Base-by-base conservation (phyloP, 495 filamentous ascomycete genomes). In the Penicillium cosmopolitanum region DNA sequence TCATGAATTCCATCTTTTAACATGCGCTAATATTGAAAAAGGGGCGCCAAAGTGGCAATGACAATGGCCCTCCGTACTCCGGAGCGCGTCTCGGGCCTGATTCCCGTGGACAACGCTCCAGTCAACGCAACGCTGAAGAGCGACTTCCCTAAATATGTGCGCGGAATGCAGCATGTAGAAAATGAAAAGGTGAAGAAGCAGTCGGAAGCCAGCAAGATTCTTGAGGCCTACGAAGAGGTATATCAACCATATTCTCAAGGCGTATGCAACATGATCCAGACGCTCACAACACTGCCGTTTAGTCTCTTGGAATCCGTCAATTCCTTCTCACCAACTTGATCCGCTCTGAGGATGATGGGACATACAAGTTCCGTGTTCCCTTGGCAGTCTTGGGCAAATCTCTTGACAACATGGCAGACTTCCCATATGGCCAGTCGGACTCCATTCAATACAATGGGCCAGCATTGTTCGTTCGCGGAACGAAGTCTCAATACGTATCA, bases 1-100 rank as follows among this genome's bases (percentile, higher is more conserved):
- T 18, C 11, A 35, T 0, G 11, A 13, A 10, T 47, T 34, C 16
- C 2, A 16, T 18, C 2, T 21, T 33, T 2, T 31, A 19, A 11
- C 3, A 34, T 52, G 51, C 19, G 11, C 40, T 59, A 34, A 31
- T 34, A 9, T 18, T 31, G 35, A 21, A 11, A 3, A 44, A 93
- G 90, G 90, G 96, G 96, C 52, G 95, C 95, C 38, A 98, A 98
- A 81, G 86, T 89, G 3, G 94, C 91, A 53, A 97, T 98, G 94
- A 82, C 90, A 0, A 81, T 98, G 35, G 89, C 92, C 33, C 84
- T 98, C 15, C 78, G 81, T 28, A 74, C 82, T 0, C 90, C 91
- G 0, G 71, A 83, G 12, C 77, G 87, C 0, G 78, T 96, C 36
- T 80, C 79, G 2, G 83, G 84, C 63, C 67, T 98, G 25, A 82